These are phyloP conservation scores for Onygenales sp. DNA, from an alignment of 2,329 filamentous ascomycete genomes.

Conservation along the genomic window DNA sequence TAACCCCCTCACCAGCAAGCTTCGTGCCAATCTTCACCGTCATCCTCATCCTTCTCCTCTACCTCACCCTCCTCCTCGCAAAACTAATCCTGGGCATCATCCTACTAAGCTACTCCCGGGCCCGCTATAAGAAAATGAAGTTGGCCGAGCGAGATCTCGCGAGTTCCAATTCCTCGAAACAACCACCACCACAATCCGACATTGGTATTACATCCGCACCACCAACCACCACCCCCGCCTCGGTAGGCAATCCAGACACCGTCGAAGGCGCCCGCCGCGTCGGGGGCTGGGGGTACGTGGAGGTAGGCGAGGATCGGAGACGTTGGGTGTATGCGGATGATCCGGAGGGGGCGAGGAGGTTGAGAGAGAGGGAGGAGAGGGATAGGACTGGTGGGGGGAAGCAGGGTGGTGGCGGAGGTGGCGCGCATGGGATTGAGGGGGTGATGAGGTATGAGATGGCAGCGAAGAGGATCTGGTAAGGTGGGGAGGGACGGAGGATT, in stretches of 20 bases:
- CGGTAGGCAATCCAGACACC: conserved; percentile 41
- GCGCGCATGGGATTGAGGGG: conserved; percentile 51
- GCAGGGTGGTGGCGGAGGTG: conserved; percentile 48
- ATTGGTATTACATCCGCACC: conserved; percentile 3
- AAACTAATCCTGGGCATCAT: conserved; percentile 86
- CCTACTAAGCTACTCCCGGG: conserved; percentile 67
- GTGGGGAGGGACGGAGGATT: not conserved
- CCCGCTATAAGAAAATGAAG: conserved; percentile 75
- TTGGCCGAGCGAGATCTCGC: conserved; percentile 44
- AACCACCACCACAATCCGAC: conserved; percentile 2
- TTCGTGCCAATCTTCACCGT: conserved; percentile 50
- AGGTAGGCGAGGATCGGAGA: conserved; percentile 79
- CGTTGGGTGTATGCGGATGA: conserved; percentile 83
- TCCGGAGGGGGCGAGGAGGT: conserved; percentile 55
- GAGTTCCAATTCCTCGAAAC: not conserved
- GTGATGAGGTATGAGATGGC: conserved; percentile 87
- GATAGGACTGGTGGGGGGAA: conserved; percentile 47
- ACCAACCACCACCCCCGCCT: not conserved
- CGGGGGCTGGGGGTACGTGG: conserved; percentile 75
- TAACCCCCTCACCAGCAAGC: conserved; percentile 32
- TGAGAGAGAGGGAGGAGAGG: conserved; percentile 53
- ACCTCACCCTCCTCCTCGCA: conserved; percentile 71
- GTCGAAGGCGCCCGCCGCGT: conserved; percentile 66
- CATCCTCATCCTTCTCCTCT: conserved; percentile 73
- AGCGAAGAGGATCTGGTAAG: conserved; percentile 88